These are phyloP conservation scores for Trichoderma endophyticum DNA, from an alignment of 2,329 filamentous ascomycete genomes.

Conservation along the genomic window DNA sequence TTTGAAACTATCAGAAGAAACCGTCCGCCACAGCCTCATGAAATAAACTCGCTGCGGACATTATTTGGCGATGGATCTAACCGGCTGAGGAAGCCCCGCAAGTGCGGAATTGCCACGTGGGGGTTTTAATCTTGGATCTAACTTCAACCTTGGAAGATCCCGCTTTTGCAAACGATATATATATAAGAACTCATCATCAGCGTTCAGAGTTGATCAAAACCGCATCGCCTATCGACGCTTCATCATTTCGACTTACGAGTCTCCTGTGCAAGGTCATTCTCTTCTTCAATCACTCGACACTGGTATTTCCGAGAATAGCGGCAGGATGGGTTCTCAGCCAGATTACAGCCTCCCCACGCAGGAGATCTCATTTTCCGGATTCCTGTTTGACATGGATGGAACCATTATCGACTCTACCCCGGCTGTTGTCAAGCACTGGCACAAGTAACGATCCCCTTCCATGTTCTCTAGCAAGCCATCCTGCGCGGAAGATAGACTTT, in stretches of 20 bases:
- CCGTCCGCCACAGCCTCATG: background rate
- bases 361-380: conserved; percentile 50
- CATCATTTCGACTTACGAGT: background rate
- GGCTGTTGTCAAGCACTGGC: conserved; percentile 76
- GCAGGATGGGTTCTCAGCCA: conserved; percentile 34
- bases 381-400: conserved; percentile 75
- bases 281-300: background rate
- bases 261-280: background rate
- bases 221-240: background rate
- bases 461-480: background rate
- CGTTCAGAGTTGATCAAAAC: background rate
- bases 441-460: conserved; percentile 47
- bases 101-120: conserved; percentile 31
- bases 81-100: conserved; percentile 12
- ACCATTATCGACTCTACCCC: conserved; percentile 79
- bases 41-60: background rate
- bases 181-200: conserved; percentile 5
- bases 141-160: conserved; percentile 1
- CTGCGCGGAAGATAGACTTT: background rate
- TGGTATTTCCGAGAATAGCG: background rate
- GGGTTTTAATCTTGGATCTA: conserved; percentile 13
- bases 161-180: background rate
- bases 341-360: conserved; percentile 44
- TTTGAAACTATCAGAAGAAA: background rate
- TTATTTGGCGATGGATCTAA: background rate